Evolutionary conservation across 106 monocot species (phyloP).

Genomic region (Dendrobium chrysotoxum): DNA sequence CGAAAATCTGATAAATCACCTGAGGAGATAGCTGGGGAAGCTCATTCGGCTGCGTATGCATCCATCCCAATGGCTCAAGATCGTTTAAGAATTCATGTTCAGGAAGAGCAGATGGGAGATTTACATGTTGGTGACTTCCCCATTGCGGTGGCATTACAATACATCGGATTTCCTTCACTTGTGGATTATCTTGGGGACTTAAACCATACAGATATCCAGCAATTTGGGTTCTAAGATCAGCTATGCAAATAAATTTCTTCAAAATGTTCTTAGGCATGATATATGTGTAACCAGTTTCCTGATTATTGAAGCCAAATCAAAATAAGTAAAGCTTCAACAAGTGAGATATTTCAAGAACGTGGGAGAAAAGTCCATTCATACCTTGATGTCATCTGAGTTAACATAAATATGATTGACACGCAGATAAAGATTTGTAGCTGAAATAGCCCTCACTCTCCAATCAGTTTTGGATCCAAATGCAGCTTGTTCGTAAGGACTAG

Average conservation of each 20-base stretch:
- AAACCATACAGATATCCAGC: conserved; percentile 88
- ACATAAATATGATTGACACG: conserved; percentile 99
- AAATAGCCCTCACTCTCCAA: conserved; percentile 96
- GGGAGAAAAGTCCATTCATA: conserved; percentile 11
- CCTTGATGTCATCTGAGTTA: conserved; percentile 99
- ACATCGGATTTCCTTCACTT: conserved; percentile 97
- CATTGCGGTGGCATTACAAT: conserved; percentile 91
- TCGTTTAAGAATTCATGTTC: conserved; percentile 99
- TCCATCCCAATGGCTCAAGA: conserved; percentile 96
- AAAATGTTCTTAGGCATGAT: conserved; percentile 98
- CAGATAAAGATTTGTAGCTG: conserved; percentile 94
- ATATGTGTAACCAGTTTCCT: conserved; percentile 99
- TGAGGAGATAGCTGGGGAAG: conserved; percentile 94
- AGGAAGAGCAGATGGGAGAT: conserved; percentile 92
- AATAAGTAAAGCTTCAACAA: background rate
- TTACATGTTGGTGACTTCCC: conserved; percentile 94
- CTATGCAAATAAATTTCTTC: conserved; percentile 99
- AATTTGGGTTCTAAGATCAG: conserved; percentile 95
- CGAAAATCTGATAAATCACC: conserved; percentile 24
- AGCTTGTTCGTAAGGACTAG: conserved; percentile 94
- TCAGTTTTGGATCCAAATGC: conserved; percentile 87
- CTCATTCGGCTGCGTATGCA: conserved; percentile 99
- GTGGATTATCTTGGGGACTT: conserved; percentile 97
- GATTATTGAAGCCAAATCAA: conserved; percentile 11
- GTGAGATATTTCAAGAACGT: background rate